Base-by-base conservation (phyloP, 1,139 yeast species). In the Protomyces pachydermus region DNA sequence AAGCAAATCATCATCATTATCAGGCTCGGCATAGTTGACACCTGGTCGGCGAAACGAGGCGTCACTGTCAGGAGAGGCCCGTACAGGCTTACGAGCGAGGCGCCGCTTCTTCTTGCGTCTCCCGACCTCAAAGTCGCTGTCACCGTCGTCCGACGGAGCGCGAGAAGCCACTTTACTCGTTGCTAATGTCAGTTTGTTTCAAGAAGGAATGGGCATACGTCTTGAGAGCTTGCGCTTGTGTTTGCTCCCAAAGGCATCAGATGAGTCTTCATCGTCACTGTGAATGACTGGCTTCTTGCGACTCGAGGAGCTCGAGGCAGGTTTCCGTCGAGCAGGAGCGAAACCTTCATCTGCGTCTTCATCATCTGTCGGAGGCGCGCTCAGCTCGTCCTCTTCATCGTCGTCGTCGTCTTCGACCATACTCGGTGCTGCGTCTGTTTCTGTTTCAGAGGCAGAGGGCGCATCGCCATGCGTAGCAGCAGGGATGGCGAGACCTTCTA, bases 21-120 rank as follows among this genome's bases (percentile, higher is more conserved):
- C 62, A 20, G 53, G 42, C n/a, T 56, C 60, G 20, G 62, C 56
- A 34, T 58, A 58, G 35, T 58, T 58, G 56, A 58, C 37, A 23
- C 54, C 54, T 16, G 52, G 42, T 18, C 56, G 25, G 10, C 62
- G 45, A 28, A 51, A 58, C 20, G 32, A 56, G 12, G 42, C 42
- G 39, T 58, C 62, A 8, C 56, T 51, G 34, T 52, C 62, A 2
- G 53, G 56, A 1, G 56, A 52, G 18, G 39, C 52, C 9, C 62
- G 54, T 20, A 52, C 28, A 16, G 53, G 42, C 16, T 48, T 35
- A 32, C 54, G 42, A 16, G 52, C 38, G 14, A 58, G 35, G 12
- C 55, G 46, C 9, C 62, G 38, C 18, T 55, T 55, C 38, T 58
- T 58, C 52, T 58, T 58, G 20, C 39, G 53, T n/a, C 56, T 32